These are phyloP conservation scores for Fusarium ambrosium DNA, from an alignment of 2,329 filamentous ascomycete genomes.

Conservation along the genomic window DNA sequence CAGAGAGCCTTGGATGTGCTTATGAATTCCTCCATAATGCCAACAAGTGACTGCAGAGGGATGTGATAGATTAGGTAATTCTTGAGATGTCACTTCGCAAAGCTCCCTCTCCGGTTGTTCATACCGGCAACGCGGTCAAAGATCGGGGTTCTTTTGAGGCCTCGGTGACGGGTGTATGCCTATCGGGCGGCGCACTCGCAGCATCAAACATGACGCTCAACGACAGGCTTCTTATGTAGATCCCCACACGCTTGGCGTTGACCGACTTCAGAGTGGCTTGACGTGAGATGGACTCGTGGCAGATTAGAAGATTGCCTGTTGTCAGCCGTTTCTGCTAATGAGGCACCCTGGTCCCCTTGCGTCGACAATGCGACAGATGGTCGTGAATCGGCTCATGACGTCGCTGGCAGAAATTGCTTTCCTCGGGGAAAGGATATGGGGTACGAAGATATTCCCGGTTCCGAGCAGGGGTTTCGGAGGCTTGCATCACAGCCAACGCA, in stretches of 20 bases:
- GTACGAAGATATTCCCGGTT: conserved; percentile 8
- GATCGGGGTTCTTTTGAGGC: background rate
- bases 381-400: conserved; percentile 30
- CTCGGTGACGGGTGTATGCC: conserved; percentile 29
- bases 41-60: background rate
- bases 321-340: conserved; percentile 7
- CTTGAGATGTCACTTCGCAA: background rate
- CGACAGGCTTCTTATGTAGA: conserved; percentile 12
- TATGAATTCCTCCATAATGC: background rate
- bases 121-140: conserved; percentile 1
- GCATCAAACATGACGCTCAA: conserved; percentile 16
- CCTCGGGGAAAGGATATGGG: background rate
- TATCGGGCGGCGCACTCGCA: conserved; percentile 18
- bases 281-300: conserved; percentile 15
- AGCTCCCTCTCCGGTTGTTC: background rate
- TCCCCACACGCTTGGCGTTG: conserved; percentile 32
- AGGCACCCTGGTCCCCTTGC: background rate
- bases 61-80: conserved; percentile 3
- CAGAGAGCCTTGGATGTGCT: background rate
- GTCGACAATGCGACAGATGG: background rate
- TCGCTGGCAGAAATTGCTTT: conserved; percentile 13
- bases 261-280: conserved; percentile 24
- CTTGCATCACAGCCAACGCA: conserved; percentile 18
- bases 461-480: conserved; percentile 12
- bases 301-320: conserved; percentile 8